Evolutionary conservation across 1,139 yeast species (phyloP).

Genomic region (Saccharomyces hybrid): DNA sequence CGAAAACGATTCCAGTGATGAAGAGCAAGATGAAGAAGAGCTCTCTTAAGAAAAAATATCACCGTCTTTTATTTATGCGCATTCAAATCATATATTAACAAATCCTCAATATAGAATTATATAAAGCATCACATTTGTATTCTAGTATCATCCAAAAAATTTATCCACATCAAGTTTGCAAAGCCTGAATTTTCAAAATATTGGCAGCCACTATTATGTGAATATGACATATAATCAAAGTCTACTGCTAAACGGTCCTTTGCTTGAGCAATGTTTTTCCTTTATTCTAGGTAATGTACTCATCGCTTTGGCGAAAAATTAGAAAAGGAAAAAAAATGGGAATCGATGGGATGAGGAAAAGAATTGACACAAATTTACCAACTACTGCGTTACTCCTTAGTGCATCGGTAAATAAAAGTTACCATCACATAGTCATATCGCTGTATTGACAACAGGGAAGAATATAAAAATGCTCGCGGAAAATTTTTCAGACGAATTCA

Average conservation of each 20-base stretch:
- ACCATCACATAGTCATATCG: too few species aligned
- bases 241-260: too few species aligned
- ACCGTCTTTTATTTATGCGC: not conserved
- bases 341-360: conserved; percentile 1
- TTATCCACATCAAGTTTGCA: too few species aligned
- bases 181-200: too few species aligned
- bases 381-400: not conserved
- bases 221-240: too few species aligned
- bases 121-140: not conserved
- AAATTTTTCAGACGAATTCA: conserved; percentile 6
- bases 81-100: not conserved
- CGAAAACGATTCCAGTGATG: conserved; percentile 18
- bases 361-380: not conserved
- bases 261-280: too few species aligned
- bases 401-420: too few species aligned
- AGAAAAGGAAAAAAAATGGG: not conserved
- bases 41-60: not conserved
- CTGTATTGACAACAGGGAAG: not conserved
- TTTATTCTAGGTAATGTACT: too few species aligned
- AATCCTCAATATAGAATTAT: conserved; percentile 2
- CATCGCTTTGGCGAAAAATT: not conserved
- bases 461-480: not conserved
- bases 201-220: too few species aligned
- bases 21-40: conserved; percentile 14
- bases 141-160: not conserved